Evolutionary conservation across 768 basidiomycete genomes (phyloP).

Genomic region (Naganishia vaughanmartiniae): DNA sequence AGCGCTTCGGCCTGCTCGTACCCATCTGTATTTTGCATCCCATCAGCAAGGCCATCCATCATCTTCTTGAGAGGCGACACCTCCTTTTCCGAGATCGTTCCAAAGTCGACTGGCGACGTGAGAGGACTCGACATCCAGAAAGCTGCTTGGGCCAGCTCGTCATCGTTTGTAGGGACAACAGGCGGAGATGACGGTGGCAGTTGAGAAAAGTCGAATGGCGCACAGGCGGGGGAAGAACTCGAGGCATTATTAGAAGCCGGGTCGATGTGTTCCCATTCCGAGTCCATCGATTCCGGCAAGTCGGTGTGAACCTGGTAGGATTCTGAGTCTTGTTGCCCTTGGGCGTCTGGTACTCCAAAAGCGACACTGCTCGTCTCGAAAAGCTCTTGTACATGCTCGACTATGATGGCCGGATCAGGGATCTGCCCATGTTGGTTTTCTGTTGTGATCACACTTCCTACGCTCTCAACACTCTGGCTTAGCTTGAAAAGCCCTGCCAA

Average conservation of each 20-base stretch:
- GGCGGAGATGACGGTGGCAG: constrained; percentile 46
- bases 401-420: not conserved
- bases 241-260: constrained; percentile 32
- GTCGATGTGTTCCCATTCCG: constrained; percentile 38
- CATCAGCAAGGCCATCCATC: not conserved
- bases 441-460: not conserved
- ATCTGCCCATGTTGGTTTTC: not conserved
- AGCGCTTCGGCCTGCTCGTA: constrained; percentile 17
- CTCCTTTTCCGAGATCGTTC: constrained; percentile 20
- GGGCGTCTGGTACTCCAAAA: not conserved
- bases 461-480: constrained; percentile 17
- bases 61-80: constrained; percentile 12
- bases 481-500: not conserved
- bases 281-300: constrained; percentile 37
- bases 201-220: constrained; percentile 44
- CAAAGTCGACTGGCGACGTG: constrained; percentile 29
- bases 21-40: not conserved
- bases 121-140: constrained; percentile 38
- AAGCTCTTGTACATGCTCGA: not conserved
- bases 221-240: constrained; percentile 27
- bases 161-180: constrained; percentile 24
- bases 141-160: constrained; percentile 37
- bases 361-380: not conserved
- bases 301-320: constrained; percentile 6
- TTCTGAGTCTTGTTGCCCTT: constrained; percentile 3